These are phyloP conservation scores for Hanseniaspora guilliermondii DNA, from an alignment of 805 yeast genomes.

Conservation along the genomic window DNA sequence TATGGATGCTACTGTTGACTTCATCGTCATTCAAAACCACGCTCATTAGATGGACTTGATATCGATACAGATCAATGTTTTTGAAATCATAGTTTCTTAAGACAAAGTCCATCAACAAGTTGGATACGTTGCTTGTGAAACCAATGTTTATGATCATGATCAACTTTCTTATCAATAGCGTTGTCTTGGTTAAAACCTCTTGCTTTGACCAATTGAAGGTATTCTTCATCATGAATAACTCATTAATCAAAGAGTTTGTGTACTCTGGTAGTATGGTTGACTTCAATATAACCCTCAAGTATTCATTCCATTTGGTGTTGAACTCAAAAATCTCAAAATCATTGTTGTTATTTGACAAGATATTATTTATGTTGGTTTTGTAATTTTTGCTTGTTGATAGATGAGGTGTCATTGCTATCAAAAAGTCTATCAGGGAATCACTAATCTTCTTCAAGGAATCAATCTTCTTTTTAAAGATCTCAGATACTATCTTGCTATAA, in stretches of 20 bases:
- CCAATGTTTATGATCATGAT: neutral
- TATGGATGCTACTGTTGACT: neutral
- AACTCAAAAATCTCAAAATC: neutral
- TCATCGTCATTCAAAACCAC: neutral
- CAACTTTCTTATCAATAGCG: neutral
- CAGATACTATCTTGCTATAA: neutral
- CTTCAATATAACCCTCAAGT: neutral
- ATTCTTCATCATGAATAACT: constrained; percentile 1
- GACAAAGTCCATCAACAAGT: neutral
- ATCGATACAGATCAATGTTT: neutral
- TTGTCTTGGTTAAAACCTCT: neutral
- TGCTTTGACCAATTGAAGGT: constrained; percentile 11
- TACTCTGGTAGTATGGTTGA: neutral
- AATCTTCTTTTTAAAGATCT: neutral
- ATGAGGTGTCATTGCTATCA: neutral
- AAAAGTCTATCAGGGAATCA: neutral
- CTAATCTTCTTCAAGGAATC: neutral
- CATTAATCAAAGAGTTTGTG: neutral
- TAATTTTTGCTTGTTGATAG: neutral
- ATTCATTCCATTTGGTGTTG: neutral
- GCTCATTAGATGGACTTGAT: neutral
- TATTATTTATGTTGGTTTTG: neutral
- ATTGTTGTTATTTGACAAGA: neutral
- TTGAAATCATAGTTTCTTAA: constrained; percentile 1
- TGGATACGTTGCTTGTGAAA: neutral